Evolutionary conservation across 768 basidiomycete genomes (phyloP).

Genomic region (Termitomyces sp.): DNA sequence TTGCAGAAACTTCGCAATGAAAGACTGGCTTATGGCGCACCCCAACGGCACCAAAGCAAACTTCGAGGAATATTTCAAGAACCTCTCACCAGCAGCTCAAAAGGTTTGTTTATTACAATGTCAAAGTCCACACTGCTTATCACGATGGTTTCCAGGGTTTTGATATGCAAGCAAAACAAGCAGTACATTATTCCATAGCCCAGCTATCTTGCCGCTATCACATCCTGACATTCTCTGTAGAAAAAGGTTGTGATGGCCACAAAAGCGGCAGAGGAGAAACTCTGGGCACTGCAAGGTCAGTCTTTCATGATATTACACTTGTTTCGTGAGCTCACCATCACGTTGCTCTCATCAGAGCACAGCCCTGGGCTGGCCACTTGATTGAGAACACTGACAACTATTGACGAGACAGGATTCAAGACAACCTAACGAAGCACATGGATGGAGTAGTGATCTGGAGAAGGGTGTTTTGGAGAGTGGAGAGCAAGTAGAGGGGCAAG

Average conservation of each 20-base stretch:
- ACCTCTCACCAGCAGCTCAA: neutral
- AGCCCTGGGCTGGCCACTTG: too few species aligned
- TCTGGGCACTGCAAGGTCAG: neutral
- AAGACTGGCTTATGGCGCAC: neutral
- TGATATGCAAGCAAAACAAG: neutral
- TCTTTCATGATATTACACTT: neutral
- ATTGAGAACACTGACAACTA: too few species aligned
- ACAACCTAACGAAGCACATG: too few species aligned
- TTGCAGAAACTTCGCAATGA: neutral
- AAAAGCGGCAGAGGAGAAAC: neutral
- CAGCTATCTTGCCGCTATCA: too few species aligned
- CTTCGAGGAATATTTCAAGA: neutral
- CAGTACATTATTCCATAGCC: neutral
- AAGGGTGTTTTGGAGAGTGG: too few species aligned
- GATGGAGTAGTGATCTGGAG: too few species aligned
- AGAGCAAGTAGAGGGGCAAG: neutral
- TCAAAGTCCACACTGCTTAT: too few species aligned
- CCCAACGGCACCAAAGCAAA: neutral
- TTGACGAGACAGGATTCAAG: neutral
- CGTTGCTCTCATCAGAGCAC: too few species aligned
- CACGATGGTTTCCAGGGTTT: neutral
- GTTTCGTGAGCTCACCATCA: too few species aligned
- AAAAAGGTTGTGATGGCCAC: neutral
- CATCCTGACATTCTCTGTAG: neutral
- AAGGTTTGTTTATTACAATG: neutral